Base-by-base conservation (phyloP, 202 grass and related monocot genomes). In the Eragrostis tef region DNA sequence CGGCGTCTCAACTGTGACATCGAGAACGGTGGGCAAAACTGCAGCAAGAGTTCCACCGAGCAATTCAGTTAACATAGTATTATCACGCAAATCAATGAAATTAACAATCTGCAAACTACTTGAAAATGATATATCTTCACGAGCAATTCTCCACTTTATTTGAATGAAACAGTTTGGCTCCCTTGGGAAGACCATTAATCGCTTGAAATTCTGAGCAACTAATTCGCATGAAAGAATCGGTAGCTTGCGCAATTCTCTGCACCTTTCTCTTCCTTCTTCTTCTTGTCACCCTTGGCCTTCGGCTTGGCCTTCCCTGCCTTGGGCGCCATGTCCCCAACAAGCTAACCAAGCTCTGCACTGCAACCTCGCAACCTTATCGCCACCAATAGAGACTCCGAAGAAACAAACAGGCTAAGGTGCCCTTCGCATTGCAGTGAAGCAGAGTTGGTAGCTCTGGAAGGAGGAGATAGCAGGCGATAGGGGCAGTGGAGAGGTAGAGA, bases 191-290 rank as follows among this genome's bases (percentile, higher is more conserved):
- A 8, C 36, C 73, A 72, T 44, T 12, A 52, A 31, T 21, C 39
- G 27, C 53, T 6, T 25, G 45, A 56, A 64, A 56, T 47, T 75
- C 34, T 36, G 19, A 26, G n/a, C 6, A 64, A 26, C 43, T 13
- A 39, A 5, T 54, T 22, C 7, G 15, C 41, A 16, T 1, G 29
- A 21, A 61, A 80, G n/a, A 84, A 75, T 19, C 54, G n/a, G 31
- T 9, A 57, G 61, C 17, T 21, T 51, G 46, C 6, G 11, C 36
- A 42, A 42, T 27, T 31, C 50, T 48, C 69, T 27, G 52, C 61
- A 97, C 95, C 95, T 98, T 93, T 98, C 64, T 94, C 95, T 58
- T 94, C 92, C 74, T 94, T 98, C 86, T 94, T 98, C 90, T 94
- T 98, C 95, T 88, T 98, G 25, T 98, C 95, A 1, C 90, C 92